These are phyloP conservation scores for Cutaneotrichosporon mucoides DNA, from an alignment of 1,284 basidiomycete genomes.

Conservation along the genomic window DNA sequence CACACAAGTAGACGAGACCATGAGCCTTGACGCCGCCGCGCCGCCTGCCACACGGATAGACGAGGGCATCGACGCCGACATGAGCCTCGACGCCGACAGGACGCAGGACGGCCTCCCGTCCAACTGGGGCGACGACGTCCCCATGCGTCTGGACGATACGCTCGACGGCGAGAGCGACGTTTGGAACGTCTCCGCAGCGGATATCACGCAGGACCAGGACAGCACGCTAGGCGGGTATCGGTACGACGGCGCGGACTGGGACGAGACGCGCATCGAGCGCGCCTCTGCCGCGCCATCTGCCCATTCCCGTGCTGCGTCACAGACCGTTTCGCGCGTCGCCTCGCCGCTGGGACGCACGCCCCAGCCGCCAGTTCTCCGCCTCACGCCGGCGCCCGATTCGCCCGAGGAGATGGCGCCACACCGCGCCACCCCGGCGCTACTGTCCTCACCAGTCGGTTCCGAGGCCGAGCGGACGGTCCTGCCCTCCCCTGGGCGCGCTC, in stretches of 20 bases:
- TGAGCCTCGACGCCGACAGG: too few relatives aligned
- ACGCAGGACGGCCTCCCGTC: too few relatives aligned
- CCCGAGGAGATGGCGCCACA: too few relatives aligned
- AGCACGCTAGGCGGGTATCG: conserved; percentile 7
- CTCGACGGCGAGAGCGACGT: conserved; percentile 14
- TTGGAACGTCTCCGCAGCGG: conserved; percentile 21
- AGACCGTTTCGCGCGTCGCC: too few relatives aligned
- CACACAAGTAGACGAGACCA: background rate
- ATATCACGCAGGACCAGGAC: conserved; percentile 10
- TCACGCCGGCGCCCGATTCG: background rate
- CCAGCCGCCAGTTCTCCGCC: background rate
- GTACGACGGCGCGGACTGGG: conserved; percentile 13
- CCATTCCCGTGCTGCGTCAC: background rate
- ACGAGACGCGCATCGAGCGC: conserved; percentile 11
- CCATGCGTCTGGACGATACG: conserved; percentile 11
- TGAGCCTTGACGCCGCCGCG: background rate
- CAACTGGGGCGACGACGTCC: too few relatives aligned
- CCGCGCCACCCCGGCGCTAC: background rate
- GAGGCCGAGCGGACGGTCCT: background rate
- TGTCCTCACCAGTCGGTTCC: background rate
- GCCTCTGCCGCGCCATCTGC: background rate
- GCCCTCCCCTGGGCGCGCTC: background rate
- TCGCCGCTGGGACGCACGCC: too few relatives aligned
- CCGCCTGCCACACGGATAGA: too few relatives aligned
- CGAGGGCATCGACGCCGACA: too few relatives aligned